Conservation (phyloP, 139 green algal genomes). For the Micractinium conductrix region DNA sequence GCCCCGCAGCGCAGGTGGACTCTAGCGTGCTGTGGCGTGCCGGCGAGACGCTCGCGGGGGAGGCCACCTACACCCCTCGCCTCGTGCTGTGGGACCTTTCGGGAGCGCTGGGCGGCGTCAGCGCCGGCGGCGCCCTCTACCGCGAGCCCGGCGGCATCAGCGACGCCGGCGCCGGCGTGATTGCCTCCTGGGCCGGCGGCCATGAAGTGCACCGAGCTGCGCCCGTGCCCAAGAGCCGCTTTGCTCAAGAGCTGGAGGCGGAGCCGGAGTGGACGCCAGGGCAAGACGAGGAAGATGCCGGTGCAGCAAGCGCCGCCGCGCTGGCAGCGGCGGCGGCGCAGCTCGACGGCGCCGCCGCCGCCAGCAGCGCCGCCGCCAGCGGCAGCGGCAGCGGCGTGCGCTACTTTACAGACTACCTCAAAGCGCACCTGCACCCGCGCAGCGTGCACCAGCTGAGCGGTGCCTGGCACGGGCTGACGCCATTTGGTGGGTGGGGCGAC, state of each 20-base stretch:
- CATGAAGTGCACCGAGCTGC: slow-evolving; percentile 52
- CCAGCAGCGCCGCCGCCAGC: neutral
- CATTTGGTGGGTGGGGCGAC: slow-evolving; percentile 53
- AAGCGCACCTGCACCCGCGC: slow-evolving; percentile 59
- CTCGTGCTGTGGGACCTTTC: slow-evolving; percentile 70
- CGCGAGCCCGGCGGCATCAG: neutral
- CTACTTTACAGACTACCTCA: slow-evolving; percentile 82
- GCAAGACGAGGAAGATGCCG: slow-evolving; percentile 10
- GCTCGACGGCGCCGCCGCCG: slow-evolving; percentile 25
- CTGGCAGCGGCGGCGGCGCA: slow-evolving; percentile 55
- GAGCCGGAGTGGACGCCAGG: slow-evolving; percentile 35
- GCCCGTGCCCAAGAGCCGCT: slow-evolving; percentile 51
- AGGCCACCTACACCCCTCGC: slow-evolving; percentile 62
- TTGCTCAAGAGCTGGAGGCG: slow-evolving; percentile 54
- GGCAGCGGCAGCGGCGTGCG: slow-evolving; percentile 7
- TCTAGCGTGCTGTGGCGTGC: slow-evolving; percentile 53
- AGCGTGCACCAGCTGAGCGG: slow-evolving; percentile 58
- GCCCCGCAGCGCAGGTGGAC: slow-evolving; percentile 49
- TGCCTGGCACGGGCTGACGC: slow-evolving; percentile 52
- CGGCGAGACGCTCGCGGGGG: slow-evolving; percentile 38
- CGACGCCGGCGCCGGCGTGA: neutral
- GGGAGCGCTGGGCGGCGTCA: slow-evolving; percentile 63
- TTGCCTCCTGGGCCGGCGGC: slow-evolving; percentile 55
- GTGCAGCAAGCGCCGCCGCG: neutral
- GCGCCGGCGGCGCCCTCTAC: slow-evolving; percentile 15